A percentile compares a stretch with the other conserved stretches of the same genome.
These are phyloP conservation scores for Aspergillus wentii DNA, from an alignment of 495 filamentous ascomycete genomes.

Conservation along the genomic window DNA sequence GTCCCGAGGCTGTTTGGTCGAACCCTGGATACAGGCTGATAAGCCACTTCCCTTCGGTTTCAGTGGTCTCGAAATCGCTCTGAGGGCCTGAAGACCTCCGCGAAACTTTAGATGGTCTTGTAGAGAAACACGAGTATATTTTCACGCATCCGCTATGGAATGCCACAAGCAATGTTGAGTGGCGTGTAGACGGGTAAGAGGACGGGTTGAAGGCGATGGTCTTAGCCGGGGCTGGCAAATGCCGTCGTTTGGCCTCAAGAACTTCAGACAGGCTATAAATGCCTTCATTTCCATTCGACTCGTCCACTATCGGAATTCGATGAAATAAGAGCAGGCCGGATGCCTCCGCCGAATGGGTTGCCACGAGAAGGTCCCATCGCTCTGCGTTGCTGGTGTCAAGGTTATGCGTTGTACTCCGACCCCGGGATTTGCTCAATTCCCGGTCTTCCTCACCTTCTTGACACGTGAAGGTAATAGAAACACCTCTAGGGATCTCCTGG, in stretches of 20 bases:
- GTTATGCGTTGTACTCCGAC: slow-evolving; percentile 11
- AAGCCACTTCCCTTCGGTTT: slow-evolving; percentile 52
- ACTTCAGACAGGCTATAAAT: slow-evolving; percentile 34
- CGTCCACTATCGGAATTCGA: slow-evolving; percentile 40
- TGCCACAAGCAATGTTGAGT: slow-evolving; percentile 60
- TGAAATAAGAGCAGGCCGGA: slow-evolving; percentile 58
- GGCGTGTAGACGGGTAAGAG: slow-evolving; percentile 49
- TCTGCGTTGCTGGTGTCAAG: slow-evolving; percentile 7
- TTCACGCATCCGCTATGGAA: slow-evolving; percentile 65
- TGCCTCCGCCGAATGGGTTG: slow-evolving; percentile 61
- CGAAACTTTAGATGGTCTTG: slow-evolving; percentile 18
- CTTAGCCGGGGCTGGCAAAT: slow-evolving; percentile 59
- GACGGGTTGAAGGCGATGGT: slow-evolving; percentile 71
- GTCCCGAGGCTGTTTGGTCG: slow-evolving; percentile 32
- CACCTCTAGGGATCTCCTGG: slow-evolving; percentile 54
- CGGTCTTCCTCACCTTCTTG: slow-evolving; percentile 27
- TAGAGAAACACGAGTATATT: slow-evolving; percentile 51
- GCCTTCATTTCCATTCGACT: slow-evolving; percentile 9
- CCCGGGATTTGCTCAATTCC: slow-evolving; percentile 23
- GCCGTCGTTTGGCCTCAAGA: slow-evolving; percentile 56
- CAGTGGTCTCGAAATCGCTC: slow-evolving; percentile 26
- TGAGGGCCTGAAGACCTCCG: slow-evolving; percentile 21
- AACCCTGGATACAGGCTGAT: slow-evolving; percentile 68
- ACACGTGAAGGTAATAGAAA: slow-evolving; percentile 64
- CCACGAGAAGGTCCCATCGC: slow-evolving; percentile 53